Conservation (phyloP, 2,329 filamentous ascomycete genomes). For the Paracorniculantispora psalliotae region DNA sequence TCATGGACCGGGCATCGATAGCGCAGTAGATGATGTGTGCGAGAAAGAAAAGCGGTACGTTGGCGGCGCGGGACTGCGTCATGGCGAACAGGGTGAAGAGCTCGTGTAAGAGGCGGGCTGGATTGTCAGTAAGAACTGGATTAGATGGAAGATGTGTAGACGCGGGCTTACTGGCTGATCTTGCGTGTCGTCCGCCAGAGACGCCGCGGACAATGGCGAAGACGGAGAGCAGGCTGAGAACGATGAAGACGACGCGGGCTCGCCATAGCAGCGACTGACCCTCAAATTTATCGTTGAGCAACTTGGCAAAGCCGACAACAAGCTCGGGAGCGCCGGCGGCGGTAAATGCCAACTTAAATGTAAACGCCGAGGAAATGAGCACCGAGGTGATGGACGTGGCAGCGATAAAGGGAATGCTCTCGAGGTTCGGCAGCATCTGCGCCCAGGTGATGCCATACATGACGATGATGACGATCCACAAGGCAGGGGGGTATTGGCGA, state of each 20-base stretch:
- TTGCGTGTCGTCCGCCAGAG: slow-evolving; percentile 21
- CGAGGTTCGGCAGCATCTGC: slow-evolving; percentile 39
- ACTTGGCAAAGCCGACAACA: slow-evolving; percentile 44
- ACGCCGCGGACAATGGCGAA: slow-evolving; percentile 38
- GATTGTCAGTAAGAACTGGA: not conserved
- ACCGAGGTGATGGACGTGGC: slow-evolving; percentile 37
- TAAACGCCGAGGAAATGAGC: slow-evolving; percentile 53
- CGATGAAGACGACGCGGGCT: slow-evolving; percentile 46
- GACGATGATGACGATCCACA: slow-evolving; percentile 69
- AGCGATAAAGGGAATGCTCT: slow-evolving; percentile 36
- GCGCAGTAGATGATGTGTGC: slow-evolving; percentile 57
- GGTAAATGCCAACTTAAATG: slow-evolving; percentile 89
- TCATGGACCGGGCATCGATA: slow-evolving; percentile 40
- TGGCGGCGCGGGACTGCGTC: slow-evolving; percentile 80
- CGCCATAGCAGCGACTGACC: slow-evolving; percentile 42
- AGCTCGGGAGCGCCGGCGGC: slow-evolving; percentile 84
- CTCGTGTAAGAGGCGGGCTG: slow-evolving; percentile 55
- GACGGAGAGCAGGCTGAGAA: slow-evolving; percentile 35
- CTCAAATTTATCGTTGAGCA: slow-evolving; percentile 36
- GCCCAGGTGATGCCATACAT: slow-evolving; percentile 61
- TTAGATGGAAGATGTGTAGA: no score
- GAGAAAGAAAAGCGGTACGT: slow-evolving; percentile 78
- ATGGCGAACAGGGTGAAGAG: slow-evolving; percentile 73
- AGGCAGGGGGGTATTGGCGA: slow-evolving; percentile 53
- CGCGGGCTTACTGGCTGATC: slow-evolving; percentile 27